A percentile compares a stretch with the other conserved stretches of the same genome.
phyloP scores from a whole-genome alignment of 2,329 filamentous ascomycete genomes.

The Aspergillus candidus region DNA sequence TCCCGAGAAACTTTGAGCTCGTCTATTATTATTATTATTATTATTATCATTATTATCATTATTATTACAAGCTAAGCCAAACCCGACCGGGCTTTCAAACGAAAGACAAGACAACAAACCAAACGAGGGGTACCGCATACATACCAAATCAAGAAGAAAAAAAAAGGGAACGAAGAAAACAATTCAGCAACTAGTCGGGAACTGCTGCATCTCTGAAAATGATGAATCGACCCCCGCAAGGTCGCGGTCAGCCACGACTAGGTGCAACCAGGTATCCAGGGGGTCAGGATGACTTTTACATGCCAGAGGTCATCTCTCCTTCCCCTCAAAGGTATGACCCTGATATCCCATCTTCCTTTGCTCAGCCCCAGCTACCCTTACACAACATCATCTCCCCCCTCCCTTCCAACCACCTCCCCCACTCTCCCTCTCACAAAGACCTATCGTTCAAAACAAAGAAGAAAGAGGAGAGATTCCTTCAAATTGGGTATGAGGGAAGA shows the following conservation, averaged over 20 bases:
- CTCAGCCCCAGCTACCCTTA: constrained; percentile 5
- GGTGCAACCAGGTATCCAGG: constrained; percentile 64
- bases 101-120: too few species aligned
- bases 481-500: not conserved
- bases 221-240: constrained; percentile 35
- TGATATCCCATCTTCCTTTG: constrained; percentile 1
- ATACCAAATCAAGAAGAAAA: constrained; percentile 6
- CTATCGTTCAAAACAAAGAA: too few species aligned
- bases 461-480: too few species aligned
- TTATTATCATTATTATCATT: too few species aligned
- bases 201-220: constrained; percentile 2
- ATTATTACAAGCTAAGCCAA: too few species aligned
- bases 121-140: constrained; percentile 4
- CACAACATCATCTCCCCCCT: constrained; percentile 4
- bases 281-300: constrained; percentile 61
- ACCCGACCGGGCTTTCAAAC: too few species aligned
- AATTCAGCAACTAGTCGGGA: too few species aligned
- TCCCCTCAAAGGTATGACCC: constrained; percentile 59
- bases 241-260: constrained; percentile 38
- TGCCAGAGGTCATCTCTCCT: constrained; percentile 64
- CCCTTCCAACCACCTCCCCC: too few species aligned
- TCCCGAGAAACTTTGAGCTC: too few species aligned
- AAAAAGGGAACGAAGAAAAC: constrained; percentile 9
- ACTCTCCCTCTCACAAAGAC: too few species aligned
- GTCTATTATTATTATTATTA: too few species aligned